Base-by-base conservation (phyloP, 2,329 filamentous ascomycete genomes). In the Fusarium sp. region DNA sequence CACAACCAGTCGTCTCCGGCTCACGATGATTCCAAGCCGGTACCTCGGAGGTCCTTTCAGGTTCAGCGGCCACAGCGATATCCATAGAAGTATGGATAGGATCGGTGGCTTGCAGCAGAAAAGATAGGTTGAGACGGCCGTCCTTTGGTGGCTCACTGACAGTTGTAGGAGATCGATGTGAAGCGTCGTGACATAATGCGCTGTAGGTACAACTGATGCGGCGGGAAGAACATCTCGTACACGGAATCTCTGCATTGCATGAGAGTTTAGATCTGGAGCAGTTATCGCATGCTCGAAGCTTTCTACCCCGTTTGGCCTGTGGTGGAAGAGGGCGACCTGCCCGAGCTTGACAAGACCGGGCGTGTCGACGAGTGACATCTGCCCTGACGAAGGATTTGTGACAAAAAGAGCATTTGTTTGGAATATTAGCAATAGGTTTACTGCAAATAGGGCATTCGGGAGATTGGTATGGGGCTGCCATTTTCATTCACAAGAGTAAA, bases 301-400 rank as follows among this genome's bases (percentile, higher is more conserved):
- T 72, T 33, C 64, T 63, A 8, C 69, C 69, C 1, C 57, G 59
- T 22, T 56, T 70, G 6, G 57, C 49, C 2, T 14, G 22, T 15
- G 45, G 53, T 17, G 59, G 69, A 3, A 72, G 37, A 53, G 52
- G 27, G 1, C 48, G 57, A 11, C 49, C 39, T 6, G 39, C 20
- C 14, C 69, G 54, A n/a, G 33, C 22, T 5, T 32, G 35, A 23
- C 69, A 71, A 2, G 59, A 66, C 10, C 35, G 33, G 3, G 64
- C 27, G 25, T 71, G 69, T 1, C 69, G 53, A 2, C 55, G 55
- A 6, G 69, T 41, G 6, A 66, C 55, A 17, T 71, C 69, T 3
- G 57, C 59, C 20, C 69, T 54, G 5, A 25, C 20, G 10, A 71
- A 71, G 1, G 20, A 13, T 11, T 71, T 66, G 0, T 45, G 20